phyloP scores from a whole-genome alignment of 148 eudicot genomes.

The Rhododendron mucronatum region DNA sequence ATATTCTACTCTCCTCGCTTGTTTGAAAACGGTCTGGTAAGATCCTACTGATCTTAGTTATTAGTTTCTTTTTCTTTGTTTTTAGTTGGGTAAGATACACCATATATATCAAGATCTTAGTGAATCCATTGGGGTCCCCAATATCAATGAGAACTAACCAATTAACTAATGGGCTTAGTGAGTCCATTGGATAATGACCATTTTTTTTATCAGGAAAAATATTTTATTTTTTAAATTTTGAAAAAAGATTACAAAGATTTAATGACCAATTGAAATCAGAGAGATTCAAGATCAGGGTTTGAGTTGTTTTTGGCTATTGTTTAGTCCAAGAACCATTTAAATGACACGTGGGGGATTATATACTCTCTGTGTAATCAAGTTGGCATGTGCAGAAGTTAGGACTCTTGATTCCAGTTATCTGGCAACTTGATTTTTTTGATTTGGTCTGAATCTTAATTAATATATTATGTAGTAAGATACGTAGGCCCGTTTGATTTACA shows the following conservation, averaged over 20 bases:
- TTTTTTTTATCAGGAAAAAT: too few species aligned
- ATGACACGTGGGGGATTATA: constrained; percentile 6
- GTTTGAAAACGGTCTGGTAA: not conserved
- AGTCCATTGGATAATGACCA: not conserved
- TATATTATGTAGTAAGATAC: not conserved
- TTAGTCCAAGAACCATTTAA: not conserved
- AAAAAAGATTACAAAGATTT: not conserved
- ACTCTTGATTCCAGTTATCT: constrained; percentile 11
- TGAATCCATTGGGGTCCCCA: not conserved
- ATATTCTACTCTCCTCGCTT: too few species aligned
- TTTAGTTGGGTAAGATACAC: not conserved
- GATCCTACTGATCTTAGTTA: not conserved
- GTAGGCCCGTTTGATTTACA: not conserved
- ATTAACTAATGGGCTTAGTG: not conserved
- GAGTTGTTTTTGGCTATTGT: not conserved
- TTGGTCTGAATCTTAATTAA: not conserved
- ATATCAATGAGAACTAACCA: not conserved
- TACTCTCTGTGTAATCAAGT: not conserved
- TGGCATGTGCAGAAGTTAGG: constrained; percentile 17
- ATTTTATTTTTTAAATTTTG: too few species aligned
- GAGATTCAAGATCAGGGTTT: not conserved
- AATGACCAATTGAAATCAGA: not conserved
- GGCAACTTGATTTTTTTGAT: constrained; percentile 7
- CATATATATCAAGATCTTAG: not conserved
- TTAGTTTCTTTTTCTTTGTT: not conserved